phyloP scores from a whole-genome alignment of 805 yeast species.

The Kazachstania psychrophila region DNA sequence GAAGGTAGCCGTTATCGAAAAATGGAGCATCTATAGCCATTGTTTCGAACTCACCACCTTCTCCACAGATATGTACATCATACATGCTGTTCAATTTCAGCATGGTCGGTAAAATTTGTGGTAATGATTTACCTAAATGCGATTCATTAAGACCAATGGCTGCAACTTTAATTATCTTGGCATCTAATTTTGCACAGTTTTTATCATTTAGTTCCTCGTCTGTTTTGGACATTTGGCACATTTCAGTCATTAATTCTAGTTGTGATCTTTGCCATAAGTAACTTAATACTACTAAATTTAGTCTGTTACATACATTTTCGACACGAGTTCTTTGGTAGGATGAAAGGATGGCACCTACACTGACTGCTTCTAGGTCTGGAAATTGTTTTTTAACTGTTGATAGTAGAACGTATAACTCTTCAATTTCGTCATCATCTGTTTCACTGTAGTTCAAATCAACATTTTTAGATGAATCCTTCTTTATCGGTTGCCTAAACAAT shows the following conservation, averaged over 20 bases:
- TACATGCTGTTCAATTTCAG: constrained; percentile 48
- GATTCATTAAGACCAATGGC: constrained; percentile 66
- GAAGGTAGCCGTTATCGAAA: constrained; percentile 47
- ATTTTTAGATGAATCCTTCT: constrained; percentile 49
- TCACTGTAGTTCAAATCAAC: constrained; percentile 56
- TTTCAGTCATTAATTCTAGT: constrained; percentile 67
- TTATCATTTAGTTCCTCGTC: constrained; percentile 10
- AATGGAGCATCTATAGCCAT: constrained; percentile 86
- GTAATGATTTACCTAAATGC: constrained; percentile 63
- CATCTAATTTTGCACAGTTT: constrained; percentile 42
- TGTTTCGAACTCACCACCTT: constrained; percentile 97
- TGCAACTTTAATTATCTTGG: constrained; percentile 84
- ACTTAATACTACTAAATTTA: constrained; percentile 60
- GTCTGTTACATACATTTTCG: constrained; percentile 75
- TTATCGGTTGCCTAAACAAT: constrained; percentile 57
- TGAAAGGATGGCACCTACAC: constrained; percentile 92
- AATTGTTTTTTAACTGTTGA: constrained; percentile 38
- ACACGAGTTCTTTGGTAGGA: constrained; percentile 93
- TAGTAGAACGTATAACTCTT: constrained; percentile 59
- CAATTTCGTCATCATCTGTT: constrained; percentile 79
- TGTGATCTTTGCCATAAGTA: constrained; percentile 91
- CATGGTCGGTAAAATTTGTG: constrained; percentile 51
- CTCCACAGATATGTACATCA: constrained; percentile 94
- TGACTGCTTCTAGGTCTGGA: constrained; percentile 75
- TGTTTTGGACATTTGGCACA: constrained; percentile 38